Evolutionary conservation across 208 protist genomes (phyloP).

Genomic region (Entamoeba dispar): DNA sequence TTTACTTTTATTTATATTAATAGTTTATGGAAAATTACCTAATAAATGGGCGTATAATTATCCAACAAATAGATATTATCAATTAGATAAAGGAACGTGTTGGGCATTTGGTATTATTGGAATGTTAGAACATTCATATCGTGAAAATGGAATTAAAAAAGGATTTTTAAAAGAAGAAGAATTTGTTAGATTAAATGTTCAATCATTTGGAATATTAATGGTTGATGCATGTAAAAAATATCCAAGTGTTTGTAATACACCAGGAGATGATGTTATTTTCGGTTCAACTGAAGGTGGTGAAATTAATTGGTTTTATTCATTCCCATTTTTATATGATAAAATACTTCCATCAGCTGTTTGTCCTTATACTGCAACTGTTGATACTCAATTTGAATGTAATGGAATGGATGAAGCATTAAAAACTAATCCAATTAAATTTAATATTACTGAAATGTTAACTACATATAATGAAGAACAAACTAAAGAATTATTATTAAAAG

Average conservation of each 20-base stretch:
- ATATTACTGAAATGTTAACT: not conserved
- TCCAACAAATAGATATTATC: not conserved
- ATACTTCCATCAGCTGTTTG: not conserved
- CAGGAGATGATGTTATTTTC: not conserved
- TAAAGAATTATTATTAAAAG: not conserved
- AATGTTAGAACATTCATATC: not conserved
- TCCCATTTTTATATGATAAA: not conserved
- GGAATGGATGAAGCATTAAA: not conserved
- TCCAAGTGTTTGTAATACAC: not conserved
- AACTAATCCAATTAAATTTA: not conserved
- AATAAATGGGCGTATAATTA: not conserved
- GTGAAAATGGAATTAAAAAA: not conserved
- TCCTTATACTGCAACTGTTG: not conserved
- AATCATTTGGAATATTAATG: not conserved
- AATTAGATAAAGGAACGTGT: not conserved
- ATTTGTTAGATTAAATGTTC: not conserved
- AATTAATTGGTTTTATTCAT: conserved; percentile 1
- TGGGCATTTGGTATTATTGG: not conserved
- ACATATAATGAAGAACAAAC: not conserved
- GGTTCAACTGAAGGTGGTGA: not conserved
- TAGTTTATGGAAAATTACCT: too few relatives aligned
- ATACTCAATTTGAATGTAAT: not conserved
- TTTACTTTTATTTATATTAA: too few relatives aligned
- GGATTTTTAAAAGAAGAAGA: conserved; percentile 4
- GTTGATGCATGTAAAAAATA: not conserved